phyloP scores from a whole-genome alignment of 805 yeast genomes.

The Hyphopichia homilentoma region DNA sequence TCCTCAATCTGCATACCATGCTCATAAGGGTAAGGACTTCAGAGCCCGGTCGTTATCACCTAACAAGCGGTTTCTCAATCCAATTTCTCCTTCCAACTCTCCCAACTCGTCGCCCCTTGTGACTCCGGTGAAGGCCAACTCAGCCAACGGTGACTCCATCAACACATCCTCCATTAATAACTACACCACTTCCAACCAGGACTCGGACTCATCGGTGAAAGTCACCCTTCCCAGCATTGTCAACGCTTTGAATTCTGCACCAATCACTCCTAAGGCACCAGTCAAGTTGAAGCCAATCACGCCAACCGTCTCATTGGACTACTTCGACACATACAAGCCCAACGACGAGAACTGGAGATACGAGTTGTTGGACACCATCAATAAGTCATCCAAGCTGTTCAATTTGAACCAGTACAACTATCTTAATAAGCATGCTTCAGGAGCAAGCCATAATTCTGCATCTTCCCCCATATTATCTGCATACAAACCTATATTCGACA shows the following conservation, averaged over 20 bases:
- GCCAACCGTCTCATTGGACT: slow-evolving; percentile 41
- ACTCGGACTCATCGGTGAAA: slow-evolving; percentile 5
- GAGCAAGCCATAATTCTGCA: slow-evolving; percentile 5
- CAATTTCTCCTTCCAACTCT: slow-evolving; percentile 16
- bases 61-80: slow-evolving; percentile 12
- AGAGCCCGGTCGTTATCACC: slow-evolving; percentile 29
- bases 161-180: not conserved
- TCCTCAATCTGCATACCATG: slow-evolving; percentile 2
- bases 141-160: not conserved
- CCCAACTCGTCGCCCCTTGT: slow-evolving; percentile 12
- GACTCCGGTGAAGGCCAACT: not conserved
- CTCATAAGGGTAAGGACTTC: not conserved
- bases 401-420: slow-evolving; percentile 26
- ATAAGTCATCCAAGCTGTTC: slow-evolving; percentile 20
- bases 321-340: slow-evolving; percentile 43
- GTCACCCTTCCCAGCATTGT: slow-evolving; percentile 33
- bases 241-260: slow-evolving; percentile 25
- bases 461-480: slow-evolving; percentile 2
- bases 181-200: not conserved
- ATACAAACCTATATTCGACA: slow-evolving; percentile 34
- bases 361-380: slow-evolving; percentile 35
- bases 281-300: slow-evolving; percentile 28
- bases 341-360: slow-evolving; percentile 43
- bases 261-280: slow-evolving; percentile 13
- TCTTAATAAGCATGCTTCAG: slow-evolving; percentile 17